Conservation (phyloP, 2,329 filamentous ascomycete genomes). For the Neofusicoccum sp. region DNA sequence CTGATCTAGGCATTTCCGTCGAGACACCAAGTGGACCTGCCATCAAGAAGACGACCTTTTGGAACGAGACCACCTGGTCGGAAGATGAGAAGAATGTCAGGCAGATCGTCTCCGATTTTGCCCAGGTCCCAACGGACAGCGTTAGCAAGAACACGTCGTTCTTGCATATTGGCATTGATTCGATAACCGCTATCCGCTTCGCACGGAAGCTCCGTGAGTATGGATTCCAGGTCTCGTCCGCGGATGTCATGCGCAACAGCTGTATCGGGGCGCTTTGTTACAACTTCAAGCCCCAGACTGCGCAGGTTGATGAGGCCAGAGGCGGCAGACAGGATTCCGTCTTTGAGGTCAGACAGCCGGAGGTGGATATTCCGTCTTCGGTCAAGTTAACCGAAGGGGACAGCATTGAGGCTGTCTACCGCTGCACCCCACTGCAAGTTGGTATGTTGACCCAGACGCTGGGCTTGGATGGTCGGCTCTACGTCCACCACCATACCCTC, state of each 20-base stretch:
- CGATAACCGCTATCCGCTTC: slow-evolving; percentile 36
- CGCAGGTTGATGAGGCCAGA: not conserved
- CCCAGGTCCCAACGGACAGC: slow-evolving; percentile 23
- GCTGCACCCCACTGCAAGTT: slow-evolving; percentile 44
- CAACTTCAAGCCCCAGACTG: slow-evolving; percentile 8
- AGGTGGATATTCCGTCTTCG: not conserved
- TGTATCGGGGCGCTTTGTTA: slow-evolving; percentile 26
- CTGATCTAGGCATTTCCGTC: slow-evolving; percentile 34
- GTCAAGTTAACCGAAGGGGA: slow-evolving; percentile 19
- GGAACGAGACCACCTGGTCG: slow-evolving; percentile 12
- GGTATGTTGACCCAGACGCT: slow-evolving; percentile 64
- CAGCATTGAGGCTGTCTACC: slow-evolving; percentile 40
- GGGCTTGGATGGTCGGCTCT: slow-evolving; percentile 62
- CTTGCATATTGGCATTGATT: slow-evolving; percentile 35
- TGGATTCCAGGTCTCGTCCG: slow-evolving; percentile 31
- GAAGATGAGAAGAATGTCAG: slow-evolving; percentile 7
- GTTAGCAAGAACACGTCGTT: slow-evolving; percentile 31
- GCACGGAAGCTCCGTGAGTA: slow-evolving; percentile 30
- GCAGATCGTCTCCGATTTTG: slow-evolving; percentile 24
- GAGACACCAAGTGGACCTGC: not conserved
- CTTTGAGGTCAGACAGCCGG: not conserved
- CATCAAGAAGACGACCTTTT: not conserved
- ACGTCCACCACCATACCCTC: slow-evolving; percentile 39
- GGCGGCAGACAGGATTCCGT: slow-evolving; percentile 1
- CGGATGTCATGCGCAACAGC: slow-evolving; percentile 36